Percentiles rank a stretch among this genome's conserved stretches.
These are phyloP conservation scores for Tuber borchii DNA, from an alignment of 495 filamentous ascomycete genomes.

Conservation along the genomic window DNA sequence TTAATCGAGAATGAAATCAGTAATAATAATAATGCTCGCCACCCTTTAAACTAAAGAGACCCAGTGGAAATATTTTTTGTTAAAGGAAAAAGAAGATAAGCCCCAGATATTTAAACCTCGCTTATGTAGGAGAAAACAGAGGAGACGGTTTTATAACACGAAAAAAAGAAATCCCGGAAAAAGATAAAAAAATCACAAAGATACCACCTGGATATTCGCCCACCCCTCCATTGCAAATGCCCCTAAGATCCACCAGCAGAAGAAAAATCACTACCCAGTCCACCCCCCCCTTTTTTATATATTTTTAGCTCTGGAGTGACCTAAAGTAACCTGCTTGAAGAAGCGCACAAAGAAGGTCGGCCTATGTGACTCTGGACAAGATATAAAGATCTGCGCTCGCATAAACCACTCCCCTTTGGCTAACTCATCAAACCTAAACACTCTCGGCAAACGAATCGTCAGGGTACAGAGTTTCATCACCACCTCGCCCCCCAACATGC, in stretches of 20 bases:
- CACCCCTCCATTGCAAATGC: neutral
- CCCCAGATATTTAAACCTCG: slow-evolving; percentile 1
- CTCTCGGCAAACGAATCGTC: slow-evolving; percentile 5
- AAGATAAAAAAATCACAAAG: neutral
- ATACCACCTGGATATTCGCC: neutral
- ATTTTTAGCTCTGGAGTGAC: neutral
- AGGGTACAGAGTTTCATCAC: slow-evolving; percentile 38
- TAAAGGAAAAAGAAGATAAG: neutral
- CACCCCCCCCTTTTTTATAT: neutral
- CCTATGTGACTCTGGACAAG: neutral
- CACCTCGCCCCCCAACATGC: slow-evolving; percentile 38
- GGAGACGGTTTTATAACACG: neutral
- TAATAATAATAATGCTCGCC: slow-evolving; percentile 4
- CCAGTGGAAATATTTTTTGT: neutral
- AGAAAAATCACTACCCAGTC: neutral
- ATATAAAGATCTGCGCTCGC: neutral
- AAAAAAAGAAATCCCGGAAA: neutral
- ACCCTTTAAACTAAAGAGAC: neutral
- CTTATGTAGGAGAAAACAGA: neutral
- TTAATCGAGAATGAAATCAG: neutral
- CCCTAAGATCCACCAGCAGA: neutral
- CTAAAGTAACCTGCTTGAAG: neutral
- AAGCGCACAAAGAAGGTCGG: neutral
- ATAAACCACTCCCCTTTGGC: neutral
- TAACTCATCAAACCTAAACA: neutral